Base-by-base conservation (phyloP, 106 monocot genomes). In the Xerophyta viscosa region DNA sequence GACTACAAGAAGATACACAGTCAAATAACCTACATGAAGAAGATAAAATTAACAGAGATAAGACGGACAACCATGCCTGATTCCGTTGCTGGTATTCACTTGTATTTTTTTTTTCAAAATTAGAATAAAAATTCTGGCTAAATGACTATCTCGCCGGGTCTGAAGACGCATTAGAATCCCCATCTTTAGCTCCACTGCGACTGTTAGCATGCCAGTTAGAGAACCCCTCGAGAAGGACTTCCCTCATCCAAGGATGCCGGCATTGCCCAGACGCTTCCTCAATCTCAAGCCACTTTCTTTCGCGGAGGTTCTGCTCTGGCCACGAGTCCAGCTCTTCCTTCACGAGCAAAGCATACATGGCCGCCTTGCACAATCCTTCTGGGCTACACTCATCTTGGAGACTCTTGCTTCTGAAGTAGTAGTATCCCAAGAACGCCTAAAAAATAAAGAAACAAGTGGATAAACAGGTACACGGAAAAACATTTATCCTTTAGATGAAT, bases 321-420 rank as follows among this genome's bases (percentile, higher is more conserved):
- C 73, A 73, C 18, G 54, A 66, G 24, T 2, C 14, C 20, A 73
- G 73, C 49, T 66, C 66, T 24, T 73, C 73, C 39, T 73, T 56
- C 21, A 73, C 73, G 10, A 59, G 73, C 53, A 73, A 66, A 24
- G 73, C 66, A 61, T 60, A 73, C 73, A 73, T 60, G n/a, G 73
- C 66, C 9, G 73, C 73, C 42, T 56, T 73, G 46, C 73, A 73
- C 20, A 18, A 49, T 2, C 73, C 86, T 58, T 92, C 92, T 0
- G 92, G 92, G 52, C 92, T 56, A 64, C 65, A 92, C 52, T 73
- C 92, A 50, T 92, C 92, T 42, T 78, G 78, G 29, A 69, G 78
- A 23, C 67, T 86, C 63, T 82, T 92, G 70, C 92, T 92, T 52
- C 70, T 78, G 73, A 92, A 92, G 15, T 65, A 17, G 53, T 92